Percentiles rank a stretch among this genome's conserved stretches.
phyloP scores from a whole-genome alignment of 164 flowering plant genomes.

The Cinnamomum micranthum region DNA sequence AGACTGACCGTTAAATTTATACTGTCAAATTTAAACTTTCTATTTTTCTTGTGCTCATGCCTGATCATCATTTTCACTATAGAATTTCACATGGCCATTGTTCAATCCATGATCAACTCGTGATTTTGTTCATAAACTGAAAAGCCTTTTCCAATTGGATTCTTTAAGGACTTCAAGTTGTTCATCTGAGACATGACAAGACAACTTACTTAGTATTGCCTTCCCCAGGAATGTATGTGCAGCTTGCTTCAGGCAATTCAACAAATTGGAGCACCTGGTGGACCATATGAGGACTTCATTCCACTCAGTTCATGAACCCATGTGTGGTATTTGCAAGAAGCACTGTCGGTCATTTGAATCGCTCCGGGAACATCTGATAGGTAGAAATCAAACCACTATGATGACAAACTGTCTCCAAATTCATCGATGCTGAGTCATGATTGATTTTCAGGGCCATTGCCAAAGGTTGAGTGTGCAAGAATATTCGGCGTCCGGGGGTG shows the following conservation, averaged over 20 bases:
- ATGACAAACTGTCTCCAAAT: background rate
- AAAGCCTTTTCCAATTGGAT: background rate
- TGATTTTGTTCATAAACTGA: background rate
- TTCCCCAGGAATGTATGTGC: constrained; percentile 82
- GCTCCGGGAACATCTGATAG: constrained; percentile 60
- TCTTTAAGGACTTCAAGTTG: background rate
- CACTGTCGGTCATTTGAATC: constrained; percentile 87
- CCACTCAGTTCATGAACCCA: constrained; percentile 91
- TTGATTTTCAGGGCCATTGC: constrained; percentile 61
- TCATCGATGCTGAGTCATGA: background rate
- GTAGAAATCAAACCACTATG: background rate
- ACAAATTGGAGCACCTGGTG: constrained; percentile 78
- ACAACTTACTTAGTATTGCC: background rate
- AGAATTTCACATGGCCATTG: background rate
- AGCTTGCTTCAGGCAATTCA: constrained; percentile 87
- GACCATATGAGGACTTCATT: constrained; percentile 85
- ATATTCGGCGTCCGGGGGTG: constrained; percentile 67
- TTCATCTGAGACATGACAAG: background rate
- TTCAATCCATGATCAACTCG: background rate
- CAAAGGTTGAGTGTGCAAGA: constrained; percentile 77
- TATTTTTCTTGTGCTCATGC: background rate
- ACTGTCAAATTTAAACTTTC: too few relatives aligned
- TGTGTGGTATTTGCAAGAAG: constrained; percentile 76
- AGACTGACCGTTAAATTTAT: too few relatives aligned
- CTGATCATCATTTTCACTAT: background rate